These are phyloP conservation scores for Tephrocybe sp. DNA, from an alignment of 768 basidiomycete species.

Conservation along the genomic window DNA sequence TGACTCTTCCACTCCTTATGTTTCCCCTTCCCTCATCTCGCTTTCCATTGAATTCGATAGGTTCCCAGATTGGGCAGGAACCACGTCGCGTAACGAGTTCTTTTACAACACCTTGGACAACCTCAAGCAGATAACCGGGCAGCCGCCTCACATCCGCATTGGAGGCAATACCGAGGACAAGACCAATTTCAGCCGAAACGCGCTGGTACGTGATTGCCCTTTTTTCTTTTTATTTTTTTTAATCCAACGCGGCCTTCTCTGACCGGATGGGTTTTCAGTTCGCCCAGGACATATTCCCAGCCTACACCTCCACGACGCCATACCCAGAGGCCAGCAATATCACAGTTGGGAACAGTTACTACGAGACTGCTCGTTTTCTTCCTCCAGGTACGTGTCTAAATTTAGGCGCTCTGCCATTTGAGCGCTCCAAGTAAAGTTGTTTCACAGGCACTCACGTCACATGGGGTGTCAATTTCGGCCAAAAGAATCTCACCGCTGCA, in stretches of 20 bases:
- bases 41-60: constrained; percentile 71
- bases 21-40: constrained; percentile 50
- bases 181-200: constrained; percentile 38
- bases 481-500: constrained; percentile 46
- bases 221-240: no score
- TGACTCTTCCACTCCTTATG: constrained; percentile 30
- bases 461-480: constrained; percentile 69
- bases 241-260: not conserved
- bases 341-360: constrained; percentile 55
- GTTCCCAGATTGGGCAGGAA: constrained; percentile 66
- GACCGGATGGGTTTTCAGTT: not conserved
- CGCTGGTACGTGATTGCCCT: not conserved
- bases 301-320: constrained; percentile 43
- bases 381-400: constrained; percentile 9
- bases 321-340: constrained; percentile 65
- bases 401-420: not conserved
- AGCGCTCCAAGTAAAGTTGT: no score
- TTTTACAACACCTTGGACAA: constrained; percentile 59
- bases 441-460: constrained; percentile 54
- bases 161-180: constrained; percentile 57
- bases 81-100: constrained; percentile 49
- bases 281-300: constrained; percentile 46
- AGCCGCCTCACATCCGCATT: constrained; percentile 54
- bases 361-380: constrained; percentile 25
- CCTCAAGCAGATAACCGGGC: constrained; percentile 45